Evolutionary conservation across 148 eudicot genomes (phyloP), one percentile per base, ranked within the genome.

Genomic region (Amaranthus cruentus): DNA sequence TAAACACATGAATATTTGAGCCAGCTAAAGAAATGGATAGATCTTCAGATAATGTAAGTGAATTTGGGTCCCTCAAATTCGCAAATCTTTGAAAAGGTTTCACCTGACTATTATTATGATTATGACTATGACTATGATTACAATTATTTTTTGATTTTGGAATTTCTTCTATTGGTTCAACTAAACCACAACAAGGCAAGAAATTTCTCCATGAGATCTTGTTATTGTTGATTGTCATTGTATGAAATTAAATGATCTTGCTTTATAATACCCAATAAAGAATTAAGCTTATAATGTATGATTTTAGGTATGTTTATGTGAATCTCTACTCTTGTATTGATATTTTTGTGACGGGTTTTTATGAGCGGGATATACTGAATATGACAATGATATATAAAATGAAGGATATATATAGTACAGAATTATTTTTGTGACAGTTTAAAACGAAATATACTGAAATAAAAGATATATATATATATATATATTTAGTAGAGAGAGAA

Each of bases 21-120:
- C 97, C 97, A 0, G 84, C 88, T 0, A 95, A 55, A 0, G 97
- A 94, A 46, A 70, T 80, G 11, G 93, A 84, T 2, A 94, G 71
- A 72, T 94, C 98, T 51, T 83, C 90, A 0, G 97, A 84, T 0
- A 88, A 70, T 2, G 88, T 85, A 8, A 61, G 51, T 3, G 86
- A 81, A 51, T 81, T 78, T 0, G 91, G 86, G 67, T 83, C 60
- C 67, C 93, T 88, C 0, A 91, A 71, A 66, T 88, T 91, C 43
- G 84, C 76, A 0, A 87, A 8, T 60, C 89, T 75, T 53, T 72
- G 83, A 58, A 83, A 84, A 5, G 11, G 89, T 28, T 28, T 28
- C 38, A 28, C 38, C 38, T 28, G 38, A 28, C 38, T 28, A 82
- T 21, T 74, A 10, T 6, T 81, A 81, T 47, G 76, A 69, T 76